Percentiles rank a stretch among this genome's conserved stretches.
Conservation (phyloP, 768 basidiomycete genomes). For the Hirschioporus abietinus region DNA sequence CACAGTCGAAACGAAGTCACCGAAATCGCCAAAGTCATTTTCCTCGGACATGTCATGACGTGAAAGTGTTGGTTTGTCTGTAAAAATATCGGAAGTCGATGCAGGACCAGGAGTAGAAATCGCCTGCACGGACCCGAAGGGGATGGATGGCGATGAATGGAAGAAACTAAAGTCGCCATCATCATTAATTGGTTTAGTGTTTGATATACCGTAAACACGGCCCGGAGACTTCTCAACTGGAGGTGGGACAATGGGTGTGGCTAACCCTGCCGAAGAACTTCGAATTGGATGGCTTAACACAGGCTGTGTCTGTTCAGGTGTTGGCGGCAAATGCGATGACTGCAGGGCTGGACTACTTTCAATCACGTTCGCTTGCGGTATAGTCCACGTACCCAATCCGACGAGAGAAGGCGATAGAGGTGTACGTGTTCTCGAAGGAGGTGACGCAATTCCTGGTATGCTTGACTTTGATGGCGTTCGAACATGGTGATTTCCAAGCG, state of each 20-base stretch:
- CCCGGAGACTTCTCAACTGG: slow-evolving; percentile 11
- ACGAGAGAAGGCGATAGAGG: slow-evolving; percentile 20
- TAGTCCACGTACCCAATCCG: neutral
- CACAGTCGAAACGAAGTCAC: slow-evolving; percentile 23
- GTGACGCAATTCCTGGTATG: slow-evolving; percentile 21
- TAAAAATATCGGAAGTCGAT: slow-evolving; percentile 7
- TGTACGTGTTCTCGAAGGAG: slow-evolving; percentile 26
- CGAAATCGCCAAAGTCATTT: slow-evolving; percentile 28
- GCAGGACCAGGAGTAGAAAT: slow-evolving; percentile 7
- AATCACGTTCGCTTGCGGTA: neutral
- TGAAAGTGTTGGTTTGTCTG: slow-evolving; percentile 6
- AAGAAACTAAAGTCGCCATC: slow-evolving; percentile 53
- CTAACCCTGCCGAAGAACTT: slow-evolving; percentile 4
- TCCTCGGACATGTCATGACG: slow-evolving; percentile 2
- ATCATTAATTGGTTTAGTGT: slow-evolving; percentile 21
- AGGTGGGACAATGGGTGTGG: slow-evolving; percentile 12
- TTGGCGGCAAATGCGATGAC: neutral
- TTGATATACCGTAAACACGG: slow-evolving; percentile 7
- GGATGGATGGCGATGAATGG: slow-evolving; percentile 24
- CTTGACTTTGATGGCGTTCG: slow-evolving; percentile 17
- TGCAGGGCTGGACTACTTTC: neutral
- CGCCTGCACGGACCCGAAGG: slow-evolving; percentile 7
- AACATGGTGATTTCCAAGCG: slow-evolving; percentile 14
- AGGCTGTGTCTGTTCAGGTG: neutral
- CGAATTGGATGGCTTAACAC: neutral